Conservation (phyloP, 1,284 basidiomycete genomes). For the Paramarasmius palmivorus region DNA sequence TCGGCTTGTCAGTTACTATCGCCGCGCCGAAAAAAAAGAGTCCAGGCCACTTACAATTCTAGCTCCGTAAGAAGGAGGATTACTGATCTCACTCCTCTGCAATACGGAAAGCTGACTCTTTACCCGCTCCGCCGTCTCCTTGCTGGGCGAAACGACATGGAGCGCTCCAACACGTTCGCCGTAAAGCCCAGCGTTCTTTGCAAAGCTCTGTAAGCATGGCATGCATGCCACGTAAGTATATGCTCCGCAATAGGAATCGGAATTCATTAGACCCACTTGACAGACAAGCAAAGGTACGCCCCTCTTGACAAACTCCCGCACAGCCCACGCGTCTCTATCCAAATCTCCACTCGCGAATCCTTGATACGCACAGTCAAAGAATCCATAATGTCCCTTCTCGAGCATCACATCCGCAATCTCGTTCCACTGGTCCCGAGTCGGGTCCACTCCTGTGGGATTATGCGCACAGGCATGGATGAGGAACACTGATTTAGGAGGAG, state of each 20-base stretch:
- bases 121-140: conserved; percentile 71
- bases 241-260: conserved; percentile 6
- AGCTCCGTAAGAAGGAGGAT: conserved; percentile 89
- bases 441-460: conserved; percentile 96
- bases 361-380: conserved; percentile 97
- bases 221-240: conserved; percentile 1
- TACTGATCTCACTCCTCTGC: conserved; percentile 91
- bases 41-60: conserved; percentile 78
- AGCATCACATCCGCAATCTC: conserved; percentile 77
- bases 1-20: background rate
- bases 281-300: conserved; percentile 84
- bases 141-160: conserved; percentile 66
- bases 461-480: conserved; percentile 94
- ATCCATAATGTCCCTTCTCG: conserved; percentile 81
- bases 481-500: conserved; percentile 80
- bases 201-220: conserved; percentile 70
- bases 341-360: conserved; percentile 88
- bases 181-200: conserved; percentile 95
- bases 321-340: conserved; percentile 75
- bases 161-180: conserved; percentile 88
- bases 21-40: too few species aligned
- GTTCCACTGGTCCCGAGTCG: conserved; percentile 88
- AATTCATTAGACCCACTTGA: conserved; percentile 67
- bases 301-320: conserved; percentile 74
- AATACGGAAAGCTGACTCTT: conserved; percentile 87